Percentiles rank a stretch among this genome's conserved stretches.
Evolutionary conservation across 176 grass and related monocot species (phyloP).

Genomic region (Rhipidocladum racemiflorum): DNA sequence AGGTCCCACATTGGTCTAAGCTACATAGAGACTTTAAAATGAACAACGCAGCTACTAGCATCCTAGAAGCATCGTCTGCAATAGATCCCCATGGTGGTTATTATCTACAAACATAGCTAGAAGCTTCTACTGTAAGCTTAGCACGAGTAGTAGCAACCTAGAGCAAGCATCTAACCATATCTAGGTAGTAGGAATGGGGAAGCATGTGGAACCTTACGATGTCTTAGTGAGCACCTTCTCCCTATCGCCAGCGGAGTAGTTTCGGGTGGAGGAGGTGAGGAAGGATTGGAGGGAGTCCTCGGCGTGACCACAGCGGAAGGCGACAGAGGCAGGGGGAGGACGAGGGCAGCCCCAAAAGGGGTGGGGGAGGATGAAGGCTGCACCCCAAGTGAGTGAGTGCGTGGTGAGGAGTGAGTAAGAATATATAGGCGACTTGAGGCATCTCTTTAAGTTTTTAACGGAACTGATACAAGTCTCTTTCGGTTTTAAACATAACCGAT

Average conservation of each 20-base stretch:
- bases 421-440: no score
- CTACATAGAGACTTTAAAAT: background rate
- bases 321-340: constrained; percentile 20
- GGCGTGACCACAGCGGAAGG: constrained; percentile 71
- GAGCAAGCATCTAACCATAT: constrained; percentile 25
- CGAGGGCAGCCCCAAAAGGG: no score
- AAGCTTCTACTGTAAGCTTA: constrained; percentile 1
- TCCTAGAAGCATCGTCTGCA: constrained; percentile 19
- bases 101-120: constrained; percentile 1
- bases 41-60: constrained; percentile 19
- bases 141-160: constrained; percentile 4
- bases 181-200: constrained; percentile 24
- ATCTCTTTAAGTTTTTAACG: no score
- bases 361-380: no score
- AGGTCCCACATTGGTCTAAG: background rate
- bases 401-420: no score
- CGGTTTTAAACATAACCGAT: no score
- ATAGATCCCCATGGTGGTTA: constrained; percentile 3
- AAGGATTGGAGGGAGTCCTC: constrained; percentile 80
- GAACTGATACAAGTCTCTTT: no score
- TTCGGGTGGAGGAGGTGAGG: constrained; percentile 40
- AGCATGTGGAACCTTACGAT: constrained; percentile 69
- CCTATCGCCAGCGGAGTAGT: constrained; percentile 37
- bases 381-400: no score
- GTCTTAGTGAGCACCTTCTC: constrained; percentile 82